Percentiles rank a stretch among this genome's conserved stretches.
Evolutionary conservation across 2,329 filamentous ascomycete genomes (phyloP).

Genomic region (Microdochium bolleyi): DNA sequence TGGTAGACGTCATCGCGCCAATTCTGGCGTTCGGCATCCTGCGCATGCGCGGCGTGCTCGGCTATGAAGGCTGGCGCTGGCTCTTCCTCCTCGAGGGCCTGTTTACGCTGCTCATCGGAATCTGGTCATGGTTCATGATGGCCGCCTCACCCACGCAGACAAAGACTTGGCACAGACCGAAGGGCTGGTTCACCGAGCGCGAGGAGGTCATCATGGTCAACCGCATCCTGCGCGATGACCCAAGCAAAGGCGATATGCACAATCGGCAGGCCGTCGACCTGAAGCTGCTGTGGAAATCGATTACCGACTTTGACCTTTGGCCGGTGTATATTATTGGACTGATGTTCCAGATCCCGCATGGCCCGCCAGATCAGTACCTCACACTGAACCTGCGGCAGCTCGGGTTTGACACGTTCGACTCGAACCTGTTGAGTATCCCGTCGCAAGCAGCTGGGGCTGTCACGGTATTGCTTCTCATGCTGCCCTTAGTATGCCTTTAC

Average conservation of each 20-base stretch:
- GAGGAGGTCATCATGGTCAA: slow-evolving; percentile 59
- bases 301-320: slow-evolving; percentile 55
- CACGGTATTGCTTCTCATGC: slow-evolving; percentile 5
- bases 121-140: slow-evolving; percentile 36
- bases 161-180: slow-evolving; percentile 46
- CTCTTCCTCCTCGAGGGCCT: slow-evolving; percentile 46
- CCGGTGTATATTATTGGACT: slow-evolving; percentile 46
- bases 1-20: slow-evolving; percentile 21
- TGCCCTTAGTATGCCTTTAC: slow-evolving; percentile 10
- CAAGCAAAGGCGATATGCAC: slow-evolving; percentile 53
- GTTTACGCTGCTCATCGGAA: slow-evolving; percentile 30
- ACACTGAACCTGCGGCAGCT: slow-evolving; percentile 37
- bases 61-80: slow-evolving; percentile 34
- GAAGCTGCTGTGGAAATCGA: slow-evolving; percentile 37
- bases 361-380: slow-evolving; percentile 33
- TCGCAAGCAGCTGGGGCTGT: slow-evolving; percentile 16
- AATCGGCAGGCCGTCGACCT: slow-evolving; percentile 43
- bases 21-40: slow-evolving; percentile 24
- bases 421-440: slow-evolving; percentile 41
- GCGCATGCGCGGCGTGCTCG: slow-evolving; percentile 26
- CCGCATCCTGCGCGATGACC: slow-evolving; percentile 50
- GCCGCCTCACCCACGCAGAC: slow-evolving; percentile 40
- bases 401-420: slow-evolving; percentile 37
- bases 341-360: slow-evolving; percentile 30
- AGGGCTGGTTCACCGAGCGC: slow-evolving; percentile 54